phyloP scores from a whole-genome alignment of 345 rosid species.

The Syzygium aqueum region DNA sequence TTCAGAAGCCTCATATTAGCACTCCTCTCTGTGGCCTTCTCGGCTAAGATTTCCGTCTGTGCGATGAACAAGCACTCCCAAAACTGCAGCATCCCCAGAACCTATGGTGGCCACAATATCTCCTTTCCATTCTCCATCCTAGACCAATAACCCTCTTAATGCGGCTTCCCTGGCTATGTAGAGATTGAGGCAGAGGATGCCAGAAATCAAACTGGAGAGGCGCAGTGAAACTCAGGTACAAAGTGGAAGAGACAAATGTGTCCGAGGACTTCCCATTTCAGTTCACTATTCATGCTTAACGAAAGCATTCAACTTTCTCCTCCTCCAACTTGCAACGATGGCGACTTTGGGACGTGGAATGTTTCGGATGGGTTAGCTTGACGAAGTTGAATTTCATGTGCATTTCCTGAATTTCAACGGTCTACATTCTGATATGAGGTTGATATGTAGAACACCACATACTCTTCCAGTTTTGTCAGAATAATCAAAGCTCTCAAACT shows the following conservation, averaged over 20 bases:
- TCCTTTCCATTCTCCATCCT: constrained; percentile 30
- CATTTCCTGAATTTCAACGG: constrained; percentile 8
- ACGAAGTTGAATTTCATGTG: background rate
- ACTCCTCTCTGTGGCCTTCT: background rate
- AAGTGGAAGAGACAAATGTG: background rate
- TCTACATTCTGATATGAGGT: constrained; percentile 6
- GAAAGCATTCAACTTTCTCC: background rate
- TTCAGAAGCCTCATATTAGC: background rate
- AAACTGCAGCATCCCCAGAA: constrained; percentile 8
- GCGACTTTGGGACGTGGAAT: background rate
- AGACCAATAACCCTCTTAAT: constrained; percentile 7
- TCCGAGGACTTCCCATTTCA: background rate
- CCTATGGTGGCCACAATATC: constrained; percentile 16
- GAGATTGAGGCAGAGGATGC: too few species aligned
- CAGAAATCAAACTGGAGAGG: background rate
- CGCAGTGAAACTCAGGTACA: background rate
- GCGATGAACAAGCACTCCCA: background rate
- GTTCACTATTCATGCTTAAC: too few species aligned
- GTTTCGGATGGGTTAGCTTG: constrained; percentile 2
- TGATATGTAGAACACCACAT: background rate
- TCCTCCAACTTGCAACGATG: background rate
- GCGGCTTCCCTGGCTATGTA: constrained; percentile 36
- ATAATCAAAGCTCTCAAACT: background rate
- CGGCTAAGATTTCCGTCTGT: background rate
- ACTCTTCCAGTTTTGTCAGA: background rate